Evolutionary conservation across 768 basidiomycete species (phyloP).

Genomic region (Lactifluus echinatus): DNA sequence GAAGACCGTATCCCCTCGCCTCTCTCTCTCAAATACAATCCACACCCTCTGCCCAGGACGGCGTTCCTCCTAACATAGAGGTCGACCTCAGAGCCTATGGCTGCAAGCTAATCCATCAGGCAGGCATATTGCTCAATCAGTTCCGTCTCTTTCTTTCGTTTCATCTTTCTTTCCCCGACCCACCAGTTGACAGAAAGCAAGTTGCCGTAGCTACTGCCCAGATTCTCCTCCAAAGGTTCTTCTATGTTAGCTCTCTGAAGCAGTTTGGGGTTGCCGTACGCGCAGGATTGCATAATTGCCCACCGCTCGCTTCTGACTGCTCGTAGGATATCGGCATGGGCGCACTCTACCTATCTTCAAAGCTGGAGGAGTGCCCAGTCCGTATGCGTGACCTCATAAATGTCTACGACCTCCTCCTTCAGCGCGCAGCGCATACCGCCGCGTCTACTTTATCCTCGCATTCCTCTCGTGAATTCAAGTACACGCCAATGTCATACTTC

Average conservation of each 20-base stretch:
- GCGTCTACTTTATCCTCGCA: constrained; percentile 29
- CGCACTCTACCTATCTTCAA: constrained; percentile 81
- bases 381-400: constrained; percentile 94
- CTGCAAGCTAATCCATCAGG: constrained; percentile 91
- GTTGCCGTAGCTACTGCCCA: constrained; percentile 96
- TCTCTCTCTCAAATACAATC: constrained; percentile 67
- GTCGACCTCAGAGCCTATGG: constrained; percentile 85
- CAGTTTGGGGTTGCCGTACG: constrained; percentile 89
- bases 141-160: constrained; percentile 32
- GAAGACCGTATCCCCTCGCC: constrained; percentile 66
- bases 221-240: constrained; percentile 94
- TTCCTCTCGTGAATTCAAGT: constrained; percentile 38
- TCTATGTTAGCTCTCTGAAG: constrained; percentile 91
- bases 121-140: constrained; percentile 87
- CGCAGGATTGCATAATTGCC: constrained; percentile 10
- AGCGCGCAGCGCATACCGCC: constrained; percentile 53
- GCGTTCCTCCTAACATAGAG: constrained; percentile 72
- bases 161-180: constrained; percentile 6
- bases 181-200: constrained; percentile 59
- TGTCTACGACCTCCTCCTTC: constrained; percentile 82
- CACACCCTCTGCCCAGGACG: constrained; percentile 77
- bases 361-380: constrained; percentile 85
- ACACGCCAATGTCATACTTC: constrained; percentile 85
- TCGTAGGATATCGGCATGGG: constrained; percentile 79
- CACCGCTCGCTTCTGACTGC: not conserved